Conservation (phyloP, 176 grass and related monocot genomes). For the bread wheat (Triticum aestivum) region IWGSC_CS_RefSeq_v2.1 NC_057810.1:129534503-129535002, state of each 20-base stretch:
- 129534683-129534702: not conserved
- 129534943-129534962: not conserved
- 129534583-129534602: constrained; percentile 78
- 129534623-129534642: constrained; percentile 57
- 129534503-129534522: constrained; percentile 93
- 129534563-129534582: constrained; percentile 67
- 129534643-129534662: constrained; percentile 47
- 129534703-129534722: constrained; percentile 16
- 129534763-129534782: not conserved
- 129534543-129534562: constrained; percentile 58
- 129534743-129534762: too few species aligned
- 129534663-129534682: not conserved
- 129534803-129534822: not conserved
- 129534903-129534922: not conserved
- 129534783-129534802: not conserved
- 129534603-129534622: constrained; percentile 76
- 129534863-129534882: too few species aligned
- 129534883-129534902: too few species aligned
- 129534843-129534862: not conserved
- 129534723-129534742: not conserved
- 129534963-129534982: constrained; percentile 40
- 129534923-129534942: not conserved
- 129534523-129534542: constrained; percentile 79
- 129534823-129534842: constrained; percentile 10
- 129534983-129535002: constrained; percentile 11